phyloP scores from a whole-genome alignment of 208 protist species.

The Giardia duodenalis region DNA sequence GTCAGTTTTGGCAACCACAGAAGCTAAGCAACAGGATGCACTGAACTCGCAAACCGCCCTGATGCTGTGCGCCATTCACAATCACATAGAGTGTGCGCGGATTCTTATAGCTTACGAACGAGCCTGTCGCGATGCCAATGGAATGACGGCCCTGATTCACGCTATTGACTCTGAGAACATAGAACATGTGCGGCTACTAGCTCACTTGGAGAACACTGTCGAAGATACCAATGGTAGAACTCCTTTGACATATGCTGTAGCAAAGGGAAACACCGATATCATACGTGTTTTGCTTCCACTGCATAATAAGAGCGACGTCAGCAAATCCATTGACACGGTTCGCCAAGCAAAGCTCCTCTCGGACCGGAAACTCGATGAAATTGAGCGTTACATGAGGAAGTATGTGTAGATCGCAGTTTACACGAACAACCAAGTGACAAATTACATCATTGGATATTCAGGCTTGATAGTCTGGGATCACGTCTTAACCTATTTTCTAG shows the following conservation, averaged over 20 bases:
- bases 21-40: not conserved
- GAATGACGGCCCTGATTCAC: not conserved
- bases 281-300: not conserved
- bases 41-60: not conserved
- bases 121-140: not conserved
- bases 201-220: not conserved
- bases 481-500: not conserved
- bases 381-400: not conserved
- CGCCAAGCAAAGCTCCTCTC: not conserved
- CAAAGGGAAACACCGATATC: not conserved
- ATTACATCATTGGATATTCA: not conserved
- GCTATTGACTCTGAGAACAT: not conserved
- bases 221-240: not conserved
- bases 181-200: not conserved
- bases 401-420: not conserved
- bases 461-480: not conserved
- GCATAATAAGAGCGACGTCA: not conserved
- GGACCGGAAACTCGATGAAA: not conserved
- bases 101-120: not conserved
- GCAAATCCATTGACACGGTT: not conserved
- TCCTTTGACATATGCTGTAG: not conserved
- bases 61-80: not conserved
- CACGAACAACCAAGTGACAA: too few species aligned
- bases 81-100: not conserved
- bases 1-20: not conserved